Evolutionary conservation across 2,329 filamentous ascomycete genomes (phyloP).

Genomic region (Diplodia intermedia): DNA sequence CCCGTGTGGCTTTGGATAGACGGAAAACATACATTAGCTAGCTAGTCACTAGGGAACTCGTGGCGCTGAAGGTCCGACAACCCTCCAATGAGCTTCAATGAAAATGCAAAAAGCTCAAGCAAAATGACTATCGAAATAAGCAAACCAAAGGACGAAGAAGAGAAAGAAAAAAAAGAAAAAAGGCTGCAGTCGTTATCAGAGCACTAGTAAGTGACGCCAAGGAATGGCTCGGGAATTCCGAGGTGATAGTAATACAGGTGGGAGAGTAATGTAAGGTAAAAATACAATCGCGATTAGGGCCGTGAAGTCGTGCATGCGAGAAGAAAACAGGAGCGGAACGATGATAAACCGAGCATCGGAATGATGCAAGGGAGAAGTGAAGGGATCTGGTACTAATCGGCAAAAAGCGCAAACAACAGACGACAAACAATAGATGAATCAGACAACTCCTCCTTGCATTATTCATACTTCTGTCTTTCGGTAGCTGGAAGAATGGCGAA

Average conservation of each 20-base stretch:
- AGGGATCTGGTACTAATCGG: not conserved
- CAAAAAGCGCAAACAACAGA: not conserved
- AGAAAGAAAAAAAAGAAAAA: not conserved
- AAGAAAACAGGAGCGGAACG: not conserved
- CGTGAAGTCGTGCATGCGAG: not conserved
- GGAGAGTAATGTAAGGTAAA: not conserved
- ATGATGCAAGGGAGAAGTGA: constrained; percentile 11
- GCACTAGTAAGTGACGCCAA: not conserved
- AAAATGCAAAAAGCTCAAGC: not conserved
- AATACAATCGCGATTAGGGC: not conserved
- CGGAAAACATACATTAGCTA: not conserved
- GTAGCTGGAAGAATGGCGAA: not conserved
- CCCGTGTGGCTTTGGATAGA: not conserved
- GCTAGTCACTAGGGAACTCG: not conserved
- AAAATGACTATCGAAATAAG: not conserved
- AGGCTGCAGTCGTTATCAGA: not conserved
- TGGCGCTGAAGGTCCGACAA: not conserved
- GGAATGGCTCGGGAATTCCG: not conserved
- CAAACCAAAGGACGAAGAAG: not conserved
- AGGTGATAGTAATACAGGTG: no score
- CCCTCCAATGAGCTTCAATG: not conserved
- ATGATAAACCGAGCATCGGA: not conserved
- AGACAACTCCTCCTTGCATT: constrained; percentile 6
- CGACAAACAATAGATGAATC: not conserved
- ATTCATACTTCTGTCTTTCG: not conserved